Base-by-base conservation (phyloP, 192 early-diverging fungal genomes). In the Pilaira anomala region DNA sequence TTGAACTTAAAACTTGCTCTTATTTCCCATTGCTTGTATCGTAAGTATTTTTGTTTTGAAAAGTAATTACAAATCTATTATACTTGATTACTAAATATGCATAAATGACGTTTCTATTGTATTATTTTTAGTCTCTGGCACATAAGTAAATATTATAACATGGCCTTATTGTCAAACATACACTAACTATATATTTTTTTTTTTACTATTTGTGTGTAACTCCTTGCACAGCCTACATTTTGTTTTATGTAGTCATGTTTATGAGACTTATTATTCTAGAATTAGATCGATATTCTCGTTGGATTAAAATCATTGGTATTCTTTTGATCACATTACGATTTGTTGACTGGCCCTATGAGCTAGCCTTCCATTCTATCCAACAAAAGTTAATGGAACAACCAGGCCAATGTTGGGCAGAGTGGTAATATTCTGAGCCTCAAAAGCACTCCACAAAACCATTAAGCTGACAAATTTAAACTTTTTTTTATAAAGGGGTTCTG, bases 331-430 rank as follows among this genome's bases (percentile, higher is more conserved):
- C 51, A 6, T 16, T 72, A 25, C 71, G 71, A 14, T 72, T 72
- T 48, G 59, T 65, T 22, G 71, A 67, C 40, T 69, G 68, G 68
- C 68, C 68, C 2, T 69, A 69, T 25, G 68, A 69, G 18, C 26
- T 72, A 21, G 62, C 63, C 9, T 72, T 66, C 14, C 44, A 54
- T 30, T 36, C 54, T 45, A 28, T 59, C 42, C 56, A 60, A 9
- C 53, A 55, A 41, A 48, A 44, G 30, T 25, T 57, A 5, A 46
- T 50, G 19, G 48, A 60, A 0, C 30, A 51, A 36, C 6, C 63
- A 58, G 56, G 42, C 22, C 62, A 53, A 13, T 66, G 71, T 33
- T 67, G 60, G 64, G 65, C 60, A 5, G 25, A 48, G 36, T 72
- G 70, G 70, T 72, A 66, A 49, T 14, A 52, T 52, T 14, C 28